Evolutionary conservation across 495 filamentous ascomycete species (phyloP), one percentile per base, ranked within the genome.

Genomic region (Neurospora tetraspora): DNA sequence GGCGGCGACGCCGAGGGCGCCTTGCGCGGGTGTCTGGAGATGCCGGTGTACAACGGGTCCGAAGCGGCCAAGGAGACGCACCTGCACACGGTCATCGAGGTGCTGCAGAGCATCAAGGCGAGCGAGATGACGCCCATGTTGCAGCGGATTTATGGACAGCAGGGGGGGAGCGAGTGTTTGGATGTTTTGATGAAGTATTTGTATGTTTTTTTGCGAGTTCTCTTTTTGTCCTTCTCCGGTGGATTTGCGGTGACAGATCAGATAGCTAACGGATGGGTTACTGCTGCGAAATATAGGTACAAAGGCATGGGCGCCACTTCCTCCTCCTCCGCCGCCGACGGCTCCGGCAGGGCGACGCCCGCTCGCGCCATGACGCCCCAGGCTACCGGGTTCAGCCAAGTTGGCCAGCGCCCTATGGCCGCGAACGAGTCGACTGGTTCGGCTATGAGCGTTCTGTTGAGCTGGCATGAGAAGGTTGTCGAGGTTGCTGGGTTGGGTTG

Each of bases 391-490:
- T 97, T 97, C 83, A 92, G 91, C 75, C 94, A 97, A 82, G 88
- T 94, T 74, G 89, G 91, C 71, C 83, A 83, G 16, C 85, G 93
- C 45, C 88, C 90, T 47, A 86, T 90, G 23, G 88, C 71, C 7
- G 39, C 87, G 23, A 90, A 88, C 75, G 93, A 94, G 73, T 91
- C 91, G 72, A 91, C 92, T 75, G 92, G 93, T 68, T 89, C 93
- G 76, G 91, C 91, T 65, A 97, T 97, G 94, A 97, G 94, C 75
- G 94, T 98, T 61, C 78, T 98, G 77, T 83, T 98, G 75, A 96
- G 91, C 79, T 98, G 94, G 94, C 94, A 97, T 78, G 94, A 98
- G 87, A 97, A 96, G 86, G 84, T 96, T 65, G 93, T 97, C 3
- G 94, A 97, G 76, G 88, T 98, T 76, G 90, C 93, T 23, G 94